phyloP scores from a whole-genome alignment of 1,139 yeast species.

The Arxiozyma slooffiae region DNA sequence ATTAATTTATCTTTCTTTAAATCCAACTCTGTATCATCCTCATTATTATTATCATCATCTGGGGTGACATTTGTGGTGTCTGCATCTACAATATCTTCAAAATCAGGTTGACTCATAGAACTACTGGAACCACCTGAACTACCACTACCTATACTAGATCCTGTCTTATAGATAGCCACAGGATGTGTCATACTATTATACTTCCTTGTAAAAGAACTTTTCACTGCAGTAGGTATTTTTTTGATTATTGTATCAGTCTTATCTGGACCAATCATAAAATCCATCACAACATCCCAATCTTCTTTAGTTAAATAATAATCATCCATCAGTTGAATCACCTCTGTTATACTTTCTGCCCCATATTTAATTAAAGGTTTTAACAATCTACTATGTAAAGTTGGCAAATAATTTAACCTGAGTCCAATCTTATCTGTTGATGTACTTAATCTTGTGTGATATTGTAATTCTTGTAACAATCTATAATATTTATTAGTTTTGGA shows the following conservation, averaged over 20 bases:
- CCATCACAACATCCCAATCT: conserved; percentile 84
- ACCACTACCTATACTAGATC: conserved; percentile 31
- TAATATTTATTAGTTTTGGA: conserved; percentile 73
- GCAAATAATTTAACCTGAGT: conserved; percentile 68
- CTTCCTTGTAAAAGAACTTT: conserved; percentile 75
- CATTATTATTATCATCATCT: conserved; percentile 32
- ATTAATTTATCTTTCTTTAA: conserved; percentile 50
- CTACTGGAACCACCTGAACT: conserved; percentile 35
- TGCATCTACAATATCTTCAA: conserved; percentile 53
- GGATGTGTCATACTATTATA: conserved; percentile 77
- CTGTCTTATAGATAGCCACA: conserved; percentile 57
- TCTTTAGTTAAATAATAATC: conserved; percentile 75
- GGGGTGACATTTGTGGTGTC: conserved; percentile 44
- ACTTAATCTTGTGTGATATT: conserved; percentile 73
- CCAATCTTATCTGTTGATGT: conserved; percentile 71
- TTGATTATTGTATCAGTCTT: conserved; percentile 43
- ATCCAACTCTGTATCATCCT: conserved; percentile 20
- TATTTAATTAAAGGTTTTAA: conserved; percentile 44
- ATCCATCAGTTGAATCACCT: conserved; percentile 65
- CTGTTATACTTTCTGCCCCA: conserved; percentile 55
- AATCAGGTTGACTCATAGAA: conserved; percentile 38
- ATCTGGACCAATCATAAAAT: conserved; percentile 61
- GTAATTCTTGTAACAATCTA: conserved; percentile 75
- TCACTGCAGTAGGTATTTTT: conserved; percentile 61
- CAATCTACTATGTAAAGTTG: conserved; percentile 49